Evolutionary conservation across 1,284 basidiomycete genomes (phyloP).

Genomic region (Sanghuangporus weigelae): DNA sequence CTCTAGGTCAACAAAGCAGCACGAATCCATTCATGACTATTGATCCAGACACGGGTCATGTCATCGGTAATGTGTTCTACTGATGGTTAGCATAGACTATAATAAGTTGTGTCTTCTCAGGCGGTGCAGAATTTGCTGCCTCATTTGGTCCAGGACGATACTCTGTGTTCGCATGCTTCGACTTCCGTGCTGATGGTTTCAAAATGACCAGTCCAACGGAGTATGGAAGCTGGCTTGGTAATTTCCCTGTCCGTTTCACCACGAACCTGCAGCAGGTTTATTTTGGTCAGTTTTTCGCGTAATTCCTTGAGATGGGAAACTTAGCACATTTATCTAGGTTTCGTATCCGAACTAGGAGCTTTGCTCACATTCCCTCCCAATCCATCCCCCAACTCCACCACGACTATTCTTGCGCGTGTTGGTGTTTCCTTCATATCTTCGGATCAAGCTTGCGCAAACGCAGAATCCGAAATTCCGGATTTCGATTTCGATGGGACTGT

Average conservation of each 20-base stretch:
- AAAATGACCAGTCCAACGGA: conserved; percentile 38
- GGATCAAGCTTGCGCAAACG: conserved; percentile 54
- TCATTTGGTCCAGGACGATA: conserved; percentile 55
- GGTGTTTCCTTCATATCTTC: conserved; percentile 58
- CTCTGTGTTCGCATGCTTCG: conserved; percentile 53
- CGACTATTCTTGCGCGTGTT: conserved; percentile 46
- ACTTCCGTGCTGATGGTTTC: conserved; percentile 53
- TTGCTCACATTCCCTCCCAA: conserved; percentile 45
- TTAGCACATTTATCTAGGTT: conserved; percentile 23
- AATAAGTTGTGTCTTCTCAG: conserved; percentile 15
- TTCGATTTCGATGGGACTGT: conserved; percentile 49
- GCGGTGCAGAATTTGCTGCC: conserved; percentile 37
- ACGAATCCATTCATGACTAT: conserved; percentile 18
- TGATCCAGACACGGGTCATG: conserved; percentile 14
- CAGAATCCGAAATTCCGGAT: conserved; percentile 54
- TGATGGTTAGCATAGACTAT: background rate
- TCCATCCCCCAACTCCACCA: conserved; percentile 24
- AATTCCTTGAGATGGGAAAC: background rate
- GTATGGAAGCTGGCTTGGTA: conserved; percentile 50
- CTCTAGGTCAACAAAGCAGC: conserved; percentile 7
- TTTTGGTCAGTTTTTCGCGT: conserved; percentile 9
- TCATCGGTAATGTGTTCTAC: conserved; percentile 1
- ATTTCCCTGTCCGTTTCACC: conserved; percentile 43
- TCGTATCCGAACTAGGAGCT: conserved; percentile 41
- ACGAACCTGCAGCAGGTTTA: conserved; percentile 32